Evolutionary conservation across 805 yeast genomes (phyloP), one percentile per base, ranked within the genome.

Genomic region (Kregervanrija pseudodelftensis): DNA sequence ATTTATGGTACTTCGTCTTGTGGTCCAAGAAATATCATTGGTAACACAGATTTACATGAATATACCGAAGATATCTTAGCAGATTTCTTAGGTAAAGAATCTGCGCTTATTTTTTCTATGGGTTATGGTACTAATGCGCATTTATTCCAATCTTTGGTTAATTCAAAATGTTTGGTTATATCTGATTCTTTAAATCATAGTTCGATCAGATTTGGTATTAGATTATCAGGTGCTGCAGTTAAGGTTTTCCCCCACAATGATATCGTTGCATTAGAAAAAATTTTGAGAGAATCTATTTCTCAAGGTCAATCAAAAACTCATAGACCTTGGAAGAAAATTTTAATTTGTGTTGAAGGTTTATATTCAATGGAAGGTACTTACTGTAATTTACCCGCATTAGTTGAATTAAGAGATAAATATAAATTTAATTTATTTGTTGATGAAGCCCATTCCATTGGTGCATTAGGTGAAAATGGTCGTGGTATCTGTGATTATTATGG

Each of bases 361-460:
- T 90, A 83, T 60, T 84, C 95, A 12, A 85, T 85, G 95, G 95
- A 85, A 65, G 98, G 98, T 56, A 86, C 90, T 53, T 71, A 87
- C 74, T 79, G 86, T 61, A 81, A 90, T 59, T 72, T 90, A 54
- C 96, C 96, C 4, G 72, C 67, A 47, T 59, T 90, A 38, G 74
- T 90, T 28, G 84, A 75, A 54, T 69, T 90, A 50, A 82, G 84
- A 56, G 76, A 85, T 34, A 86, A 85, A 61, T 93, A 95, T 69
- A 88, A 88, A 57, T 85, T 91, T 60, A 87, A 86, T 59, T 67
- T 93, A 42, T 93, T 85, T 59, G 85, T 95, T 49, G 99, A 93
- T 64, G 99, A 93, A 65, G 99, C 99, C 11, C 99, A 93, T 65
- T 91, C 98, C 5, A 84, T 93, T 58, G 99, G 99, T 57, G 99